A percentile compares a stretch with the other conserved stretches of the same genome.
phyloP scores from a whole-genome alignment of 2,329 filamentous ascomycete species.

The Didymella sp. region DNA sequence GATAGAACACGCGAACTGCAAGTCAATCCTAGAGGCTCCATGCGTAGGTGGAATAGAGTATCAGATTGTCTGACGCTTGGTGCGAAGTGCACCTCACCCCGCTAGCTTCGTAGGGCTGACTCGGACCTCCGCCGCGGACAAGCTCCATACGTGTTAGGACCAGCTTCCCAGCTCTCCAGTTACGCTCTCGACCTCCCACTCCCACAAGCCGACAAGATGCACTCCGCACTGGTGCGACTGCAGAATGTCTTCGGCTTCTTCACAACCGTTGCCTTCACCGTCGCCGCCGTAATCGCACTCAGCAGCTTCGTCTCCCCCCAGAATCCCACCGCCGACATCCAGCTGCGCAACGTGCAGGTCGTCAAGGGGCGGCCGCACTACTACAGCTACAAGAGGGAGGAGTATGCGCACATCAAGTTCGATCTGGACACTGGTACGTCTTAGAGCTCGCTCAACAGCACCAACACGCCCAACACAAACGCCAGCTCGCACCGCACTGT shows the following conservation, averaged over 20 bases:
- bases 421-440: constrained; percentile 76
- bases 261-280: constrained; percentile 86
- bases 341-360: constrained; percentile 81
- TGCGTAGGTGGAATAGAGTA: too few species aligned
- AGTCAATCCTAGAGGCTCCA: too few species aligned
- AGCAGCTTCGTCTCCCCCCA: constrained; percentile 77
- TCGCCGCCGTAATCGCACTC: constrained; percentile 79
- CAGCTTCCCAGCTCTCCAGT: background rate
- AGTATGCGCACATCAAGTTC: constrained; percentile 95
- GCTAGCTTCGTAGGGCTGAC: constrained; percentile 32
- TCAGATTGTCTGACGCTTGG: too few species aligned
- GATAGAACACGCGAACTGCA: too few species aligned
- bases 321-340: constrained; percentile 69
- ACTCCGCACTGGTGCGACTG: constrained; percentile 81
- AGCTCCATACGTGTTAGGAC: constrained; percentile 47
- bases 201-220: constrained; percentile 64
- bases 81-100: too few species aligned
- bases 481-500: background rate
- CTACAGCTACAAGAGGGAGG: constrained; percentile 89
- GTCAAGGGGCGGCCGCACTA: constrained; percentile 94
- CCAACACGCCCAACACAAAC: too few species aligned
- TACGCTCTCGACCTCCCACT: background rate
- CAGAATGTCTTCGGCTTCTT: constrained; percentile 98
- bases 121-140: constrained; percentile 29
- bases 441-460: background rate